These are phyloP conservation scores for Komagataella kurtzmanii DNA, from an alignment of 805 yeast species.

Conservation along the genomic window DNA sequence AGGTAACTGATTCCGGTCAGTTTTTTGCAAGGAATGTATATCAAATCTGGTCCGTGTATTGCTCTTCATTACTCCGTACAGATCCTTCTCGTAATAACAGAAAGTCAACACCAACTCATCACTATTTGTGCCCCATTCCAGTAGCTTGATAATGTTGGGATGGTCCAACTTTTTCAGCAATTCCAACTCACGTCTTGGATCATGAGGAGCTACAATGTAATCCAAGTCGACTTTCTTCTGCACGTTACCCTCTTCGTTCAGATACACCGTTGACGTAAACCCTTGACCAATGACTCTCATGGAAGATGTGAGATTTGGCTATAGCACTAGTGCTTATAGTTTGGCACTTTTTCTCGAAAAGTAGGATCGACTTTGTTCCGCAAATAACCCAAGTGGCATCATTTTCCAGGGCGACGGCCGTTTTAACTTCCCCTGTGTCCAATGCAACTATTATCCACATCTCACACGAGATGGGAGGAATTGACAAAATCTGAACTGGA, in stretches of 20 bases:
- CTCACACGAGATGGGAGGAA: background rate
- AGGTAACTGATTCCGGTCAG: background rate
- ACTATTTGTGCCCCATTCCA: constrained; percentile 13
- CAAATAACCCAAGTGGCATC: background rate
- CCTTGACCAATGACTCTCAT: background rate
- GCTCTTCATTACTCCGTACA: constrained; percentile 19
- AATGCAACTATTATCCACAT: background rate
- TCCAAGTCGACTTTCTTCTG: constrained; percentile 22
- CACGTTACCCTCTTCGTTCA: background rate
- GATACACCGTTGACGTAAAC: background rate
- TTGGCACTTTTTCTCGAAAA: background rate
- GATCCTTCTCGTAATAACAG: constrained; percentile 23
- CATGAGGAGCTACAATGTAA: constrained; percentile 41
- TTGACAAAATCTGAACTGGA: background rate
- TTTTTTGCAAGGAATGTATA: background rate
- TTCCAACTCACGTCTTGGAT: constrained; percentile 28
- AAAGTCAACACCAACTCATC: constrained; percentile 26
- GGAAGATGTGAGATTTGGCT: background rate
- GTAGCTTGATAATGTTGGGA: constrained; percentile 8
- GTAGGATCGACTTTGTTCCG: background rate
- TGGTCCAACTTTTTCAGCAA: constrained; percentile 16
- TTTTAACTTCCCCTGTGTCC: background rate
- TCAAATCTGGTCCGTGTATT: constrained; percentile 14
- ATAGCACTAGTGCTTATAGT: no score
- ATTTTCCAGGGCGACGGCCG: background rate